These are phyloP conservation scores for Triangularia verruculosa DNA, from an alignment of 2,329 filamentous ascomycete genomes.

Conservation along the genomic window DNA sequence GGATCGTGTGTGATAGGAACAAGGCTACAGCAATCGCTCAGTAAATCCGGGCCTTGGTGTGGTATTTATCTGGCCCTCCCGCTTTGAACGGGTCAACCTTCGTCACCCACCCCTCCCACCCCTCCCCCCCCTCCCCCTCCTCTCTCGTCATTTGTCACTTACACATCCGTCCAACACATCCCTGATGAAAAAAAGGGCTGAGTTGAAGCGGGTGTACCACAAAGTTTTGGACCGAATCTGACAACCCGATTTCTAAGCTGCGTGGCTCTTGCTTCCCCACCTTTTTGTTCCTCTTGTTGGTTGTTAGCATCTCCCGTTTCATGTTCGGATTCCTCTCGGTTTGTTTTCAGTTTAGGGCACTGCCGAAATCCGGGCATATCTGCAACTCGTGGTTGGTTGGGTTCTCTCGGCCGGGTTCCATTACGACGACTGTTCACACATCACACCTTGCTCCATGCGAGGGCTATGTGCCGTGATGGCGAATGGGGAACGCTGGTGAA, in stretches of 20 bases:
- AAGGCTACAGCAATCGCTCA: background rate
- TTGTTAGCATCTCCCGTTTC: background rate
- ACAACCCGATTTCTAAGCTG: background rate
- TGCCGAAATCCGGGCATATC: background rate
- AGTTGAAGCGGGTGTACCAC: background rate
- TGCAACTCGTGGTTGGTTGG: background rate
- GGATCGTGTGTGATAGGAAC: background rate
- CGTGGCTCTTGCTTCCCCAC: background rate
- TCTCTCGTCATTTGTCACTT: background rate
- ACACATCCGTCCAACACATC: background rate
- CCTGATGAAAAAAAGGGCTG: background rate
- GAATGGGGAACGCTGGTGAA: background rate
- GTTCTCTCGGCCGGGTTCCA: background rate
- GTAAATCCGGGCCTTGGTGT: background rate
- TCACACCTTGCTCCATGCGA: background rate
- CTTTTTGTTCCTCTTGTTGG: background rate
- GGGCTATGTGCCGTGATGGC: background rate
- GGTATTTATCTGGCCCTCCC: background rate
- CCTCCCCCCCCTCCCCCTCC: background rate
- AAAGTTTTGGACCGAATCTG: background rate
- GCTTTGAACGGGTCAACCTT: too few relatives aligned
- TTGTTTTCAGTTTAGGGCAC: background rate
- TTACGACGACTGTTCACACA: background rate
- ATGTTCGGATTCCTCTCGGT: background rate
- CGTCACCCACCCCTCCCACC: too few relatives aligned